Conservation (phyloP, 441 rosid genomes). For the Eutrema salsugineum region DNA sequence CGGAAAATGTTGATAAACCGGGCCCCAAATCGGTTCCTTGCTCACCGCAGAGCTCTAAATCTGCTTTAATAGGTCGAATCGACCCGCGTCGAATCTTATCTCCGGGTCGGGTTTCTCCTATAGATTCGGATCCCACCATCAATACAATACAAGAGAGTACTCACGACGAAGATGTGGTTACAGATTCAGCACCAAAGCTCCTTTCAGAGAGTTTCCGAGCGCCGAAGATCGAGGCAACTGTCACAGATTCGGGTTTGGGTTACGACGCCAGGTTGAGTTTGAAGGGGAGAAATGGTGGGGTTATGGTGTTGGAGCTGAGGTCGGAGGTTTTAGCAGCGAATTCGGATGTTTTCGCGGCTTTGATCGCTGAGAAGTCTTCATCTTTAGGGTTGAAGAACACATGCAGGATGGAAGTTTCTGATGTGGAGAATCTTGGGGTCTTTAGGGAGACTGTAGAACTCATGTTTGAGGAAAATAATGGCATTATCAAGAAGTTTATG, state of each 20-base stretch:
- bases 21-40: constrained; percentile 39
- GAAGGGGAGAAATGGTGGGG: constrained; percentile 65
- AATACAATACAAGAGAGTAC: constrained; percentile 25
- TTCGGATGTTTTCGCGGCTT: constrained; percentile 54
- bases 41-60: constrained; percentile 73
- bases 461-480: constrained; percentile 62
- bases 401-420: constrained; percentile 71
- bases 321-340: constrained; percentile 56
- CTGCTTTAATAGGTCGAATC: constrained; percentile 61
- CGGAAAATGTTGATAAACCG: constrained; percentile 31
- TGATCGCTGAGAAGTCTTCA: constrained; percentile 36
- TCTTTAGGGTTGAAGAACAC: constrained; percentile 31
- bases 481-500: constrained; percentile 47
- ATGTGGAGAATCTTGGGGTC: constrained; percentile 73
- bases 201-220: constrained; percentile 45
- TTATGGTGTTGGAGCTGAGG: constrained; percentile 64
- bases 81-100: constrained; percentile 86
- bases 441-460: constrained; percentile 75
- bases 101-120: constrained; percentile 90
- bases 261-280: constrained; percentile 68
- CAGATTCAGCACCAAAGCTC: constrained; percentile 32
- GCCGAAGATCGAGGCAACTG: constrained; percentile 22
- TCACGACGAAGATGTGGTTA: constrained; percentile 22
- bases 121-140: constrained; percentile 54
- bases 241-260: constrained; percentile 9